These are phyloP conservation scores for Camellia sinensis DNA, from an alignment of 148 eudicot species.

Conservation along the genomic window DNA sequence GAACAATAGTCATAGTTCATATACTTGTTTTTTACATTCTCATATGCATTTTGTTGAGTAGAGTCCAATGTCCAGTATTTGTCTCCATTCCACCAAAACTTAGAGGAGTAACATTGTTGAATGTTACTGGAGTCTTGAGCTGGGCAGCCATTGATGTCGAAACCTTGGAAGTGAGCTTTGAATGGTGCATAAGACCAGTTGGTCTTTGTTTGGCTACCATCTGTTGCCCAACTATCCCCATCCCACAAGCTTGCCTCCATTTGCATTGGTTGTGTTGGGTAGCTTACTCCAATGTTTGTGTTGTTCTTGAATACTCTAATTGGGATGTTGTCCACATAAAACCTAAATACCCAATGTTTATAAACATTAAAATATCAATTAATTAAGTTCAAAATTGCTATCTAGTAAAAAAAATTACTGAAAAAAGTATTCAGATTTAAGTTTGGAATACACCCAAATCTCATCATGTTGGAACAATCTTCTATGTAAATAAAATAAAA, in stretches of 20 bases:
- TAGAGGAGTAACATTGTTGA: constrained; percentile 7
- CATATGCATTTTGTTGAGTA: constrained; percentile 11
- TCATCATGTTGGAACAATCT: no score
- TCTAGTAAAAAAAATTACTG: no score
- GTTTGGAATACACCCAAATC: no score
- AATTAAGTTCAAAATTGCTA: no score
- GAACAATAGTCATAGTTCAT: constrained; percentile 46
- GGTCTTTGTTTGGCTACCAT: constrained; percentile 40
- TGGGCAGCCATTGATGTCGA: constrained; percentile 36
- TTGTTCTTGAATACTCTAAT: constrained; percentile 56
- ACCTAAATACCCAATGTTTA: constrained; percentile 21
- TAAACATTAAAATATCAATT: no score
- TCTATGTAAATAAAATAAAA: no score
- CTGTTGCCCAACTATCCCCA: constrained; percentile 57
- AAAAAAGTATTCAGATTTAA: no score
- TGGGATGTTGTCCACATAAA: constrained; percentile 45
- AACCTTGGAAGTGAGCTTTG: constrained; percentile 37
- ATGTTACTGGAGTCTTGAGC: no score
- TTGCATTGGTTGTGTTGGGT: constrained; percentile 47
- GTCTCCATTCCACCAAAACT: constrained; percentile 38
- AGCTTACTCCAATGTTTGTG: constrained; percentile 28
- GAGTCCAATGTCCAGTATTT: constrained; percentile 24
- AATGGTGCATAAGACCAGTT: constrained; percentile 47
- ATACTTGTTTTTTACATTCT: constrained; percentile 25
- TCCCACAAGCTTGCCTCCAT: constrained; percentile 44